A percentile compares a stretch with the other conserved stretches of the same genome.
Evolutionary conservation across 1,284 basidiomycete genomes (phyloP).

Genomic region (Ustilago vetiveriae): DNA sequence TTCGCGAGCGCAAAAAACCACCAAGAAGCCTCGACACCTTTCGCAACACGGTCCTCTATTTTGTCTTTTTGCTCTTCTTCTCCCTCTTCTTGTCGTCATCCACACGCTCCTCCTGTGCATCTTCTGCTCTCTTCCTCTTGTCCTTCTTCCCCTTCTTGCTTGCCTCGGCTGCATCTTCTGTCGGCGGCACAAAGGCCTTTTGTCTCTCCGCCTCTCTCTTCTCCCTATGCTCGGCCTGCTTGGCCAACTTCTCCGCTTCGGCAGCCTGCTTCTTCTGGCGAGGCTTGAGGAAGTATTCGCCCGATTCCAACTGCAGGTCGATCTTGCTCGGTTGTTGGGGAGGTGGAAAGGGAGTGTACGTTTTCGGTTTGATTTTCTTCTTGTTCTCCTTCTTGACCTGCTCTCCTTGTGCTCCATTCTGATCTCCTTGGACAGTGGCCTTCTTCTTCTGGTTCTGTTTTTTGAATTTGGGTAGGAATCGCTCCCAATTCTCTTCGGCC

Average conservation of each 20-base stretch:
- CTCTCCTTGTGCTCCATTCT: conserved; percentile 24
- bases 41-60: conserved; percentile 1
- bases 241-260: conserved; percentile 36
- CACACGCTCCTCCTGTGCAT: neutral
- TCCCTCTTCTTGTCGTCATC: conserved; percentile 5
- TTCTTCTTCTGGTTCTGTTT: conserved; percentile 86
- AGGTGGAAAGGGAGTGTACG: conserved; percentile 99
- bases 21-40: no score
- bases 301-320: conserved; percentile 91
- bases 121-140: neutral
- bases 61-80: conserved; percentile 36
- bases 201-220: conserved; percentile 54
- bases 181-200: conserved; percentile 50
- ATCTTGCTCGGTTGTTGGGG: conserved; percentile 92
- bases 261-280: conserved; percentile 74
- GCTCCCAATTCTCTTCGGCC: conserved; percentile 92
- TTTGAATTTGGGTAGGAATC: conserved; percentile 96
- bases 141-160: conserved; percentile 24
- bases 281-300: conserved; percentile 74
- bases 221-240: conserved; percentile 50
- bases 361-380: conserved; percentile 77
- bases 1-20: no score
- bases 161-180: conserved; percentile 22
- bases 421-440: no score
- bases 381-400: conserved; percentile 69